Evolutionary conservation across 306 rosid species (phyloP).

Genomic region (Vigna unguiculata): DNA sequence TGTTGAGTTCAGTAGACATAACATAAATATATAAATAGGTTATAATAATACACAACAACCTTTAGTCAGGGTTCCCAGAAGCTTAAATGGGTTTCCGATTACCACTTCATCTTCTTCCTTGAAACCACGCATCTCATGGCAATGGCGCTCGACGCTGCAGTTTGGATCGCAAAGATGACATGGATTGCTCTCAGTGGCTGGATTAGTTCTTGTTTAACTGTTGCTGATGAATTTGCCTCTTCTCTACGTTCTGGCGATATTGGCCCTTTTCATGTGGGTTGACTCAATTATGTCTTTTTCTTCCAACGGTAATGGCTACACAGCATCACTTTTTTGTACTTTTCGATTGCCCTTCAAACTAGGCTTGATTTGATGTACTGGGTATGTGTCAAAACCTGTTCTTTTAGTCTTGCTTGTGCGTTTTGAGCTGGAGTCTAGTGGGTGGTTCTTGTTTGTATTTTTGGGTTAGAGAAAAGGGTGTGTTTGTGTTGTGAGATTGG

Average conservation of each 20-base stretch:
- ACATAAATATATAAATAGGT: not conserved
- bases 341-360: slow-evolving; percentile 1
- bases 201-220: slow-evolving; percentile 80
- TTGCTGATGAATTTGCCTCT: slow-evolving; percentile 86
- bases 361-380: slow-evolving; percentile 2
- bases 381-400: not conserved
- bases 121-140: slow-evolving; percentile 56
- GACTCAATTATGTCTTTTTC: slow-evolving; percentile 39
- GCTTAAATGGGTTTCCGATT: slow-evolving; percentile 38
- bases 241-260: slow-evolving; percentile 91
- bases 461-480: not conserved
- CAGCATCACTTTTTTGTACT: not conserved
- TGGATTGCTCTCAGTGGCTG: slow-evolving; percentile 82
- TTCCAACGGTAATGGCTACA: not conserved
- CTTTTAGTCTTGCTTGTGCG: not conserved
- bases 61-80: not conserved
- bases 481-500: slow-evolving; percentile 20
- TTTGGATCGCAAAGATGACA: slow-evolving; percentile 77
- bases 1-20: too few relatives aligned
- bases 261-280: slow-evolving; percentile 84
- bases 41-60: not conserved
- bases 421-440: not conserved
- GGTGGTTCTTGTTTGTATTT: not conserved
- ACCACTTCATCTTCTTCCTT: slow-evolving; percentile 32
- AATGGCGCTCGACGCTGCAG: slow-evolving; percentile 65